Evolutionary conservation across 2,329 filamentous ascomycete species (phyloP).

Genomic region (Curvularia sp.): DNA sequence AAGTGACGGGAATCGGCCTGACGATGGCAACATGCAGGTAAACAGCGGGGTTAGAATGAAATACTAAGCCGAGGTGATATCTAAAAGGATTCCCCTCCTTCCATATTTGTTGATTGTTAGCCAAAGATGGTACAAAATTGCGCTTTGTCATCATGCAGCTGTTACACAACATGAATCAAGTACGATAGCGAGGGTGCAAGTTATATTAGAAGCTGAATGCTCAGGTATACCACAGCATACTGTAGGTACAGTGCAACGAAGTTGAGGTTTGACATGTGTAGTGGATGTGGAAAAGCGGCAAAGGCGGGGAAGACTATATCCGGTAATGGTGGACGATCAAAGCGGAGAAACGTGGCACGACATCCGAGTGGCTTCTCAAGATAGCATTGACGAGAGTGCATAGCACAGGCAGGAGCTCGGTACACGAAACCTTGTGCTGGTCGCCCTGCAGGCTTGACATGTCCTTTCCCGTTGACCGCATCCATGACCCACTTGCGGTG

Average conservation of each 20-base stretch:
- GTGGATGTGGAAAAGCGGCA: neutral
- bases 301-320: conserved; percentile 6
- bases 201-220: neutral
- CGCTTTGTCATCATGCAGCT: conserved; percentile 2
- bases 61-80: neutral
- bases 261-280: neutral
- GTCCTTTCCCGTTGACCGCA: neutral
- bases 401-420: too few species aligned
- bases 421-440: neutral
- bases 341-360: neutral
- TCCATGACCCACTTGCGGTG: neutral
- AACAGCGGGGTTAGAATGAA: neutral
- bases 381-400: neutral
- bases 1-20: neutral
- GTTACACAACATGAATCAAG: neutral
- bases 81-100: conserved; percentile 6
- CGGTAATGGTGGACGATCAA: conserved; percentile 1
- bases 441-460: neutral
- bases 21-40: neutral
- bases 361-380: neutral
- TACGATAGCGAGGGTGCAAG: neutral
- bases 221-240: neutral
- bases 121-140: conserved; percentile 1
- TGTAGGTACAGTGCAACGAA: neutral
- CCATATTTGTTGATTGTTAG: neutral